These are phyloP conservation scores for Striga hermonthica DNA, from an alignment of 305 asterid genomes.

Conservation along the genomic window DNA sequence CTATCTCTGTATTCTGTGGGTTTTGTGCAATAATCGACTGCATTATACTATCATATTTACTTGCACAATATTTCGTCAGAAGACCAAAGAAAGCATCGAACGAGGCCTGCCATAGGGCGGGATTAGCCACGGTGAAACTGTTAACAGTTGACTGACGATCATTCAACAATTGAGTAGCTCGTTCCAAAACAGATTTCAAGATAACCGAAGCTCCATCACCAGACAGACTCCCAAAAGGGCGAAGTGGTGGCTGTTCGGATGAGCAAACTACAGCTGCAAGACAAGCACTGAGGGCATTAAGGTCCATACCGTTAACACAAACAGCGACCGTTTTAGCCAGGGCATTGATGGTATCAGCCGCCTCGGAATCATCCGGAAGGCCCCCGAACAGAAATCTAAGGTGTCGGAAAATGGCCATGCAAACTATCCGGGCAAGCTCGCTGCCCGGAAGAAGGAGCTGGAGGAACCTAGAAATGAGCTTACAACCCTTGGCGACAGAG, in stretches of 20 bases:
- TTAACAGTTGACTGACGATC: slow-evolving; percentile 50
- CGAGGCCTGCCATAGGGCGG: slow-evolving; percentile 90
- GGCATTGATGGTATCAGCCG: slow-evolving; percentile 45
- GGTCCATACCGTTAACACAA: slow-evolving; percentile 71
- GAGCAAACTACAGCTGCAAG: slow-evolving; percentile 97
- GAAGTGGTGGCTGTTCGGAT: slow-evolving; percentile 91
- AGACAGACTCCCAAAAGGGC: slow-evolving; percentile 77
- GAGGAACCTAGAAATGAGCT: slow-evolving; percentile 76
- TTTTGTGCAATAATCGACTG: slow-evolving; percentile 55
- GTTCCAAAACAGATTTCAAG: slow-evolving; percentile 73
- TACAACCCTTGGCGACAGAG: slow-evolving; percentile 82
- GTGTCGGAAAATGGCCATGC: slow-evolving; percentile 94
- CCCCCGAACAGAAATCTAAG: slow-evolving; percentile 77
- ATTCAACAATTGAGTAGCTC: slow-evolving; percentile 66
- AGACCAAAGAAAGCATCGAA: slow-evolving; percentile 83
- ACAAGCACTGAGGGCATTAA: slow-evolving; percentile 86
- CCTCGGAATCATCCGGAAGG: slow-evolving; percentile 62
- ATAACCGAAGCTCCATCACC: slow-evolving; percentile 92
- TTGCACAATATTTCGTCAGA: slow-evolving; percentile 70
- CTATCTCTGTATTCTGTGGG: slow-evolving; percentile 36
- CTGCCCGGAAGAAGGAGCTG: slow-evolving; percentile 75
- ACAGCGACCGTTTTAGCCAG: slow-evolving; percentile 60
- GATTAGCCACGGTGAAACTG: slow-evolving; percentile 63
- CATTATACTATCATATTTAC: slow-evolving; percentile 68
- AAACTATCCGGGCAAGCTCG: slow-evolving; percentile 81